These are phyloP conservation scores for Microbotryum lychnidis-dioicae DNA, from an alignment of 1,284 basidiomycete genomes.

Conservation along the genomic window DNA sequence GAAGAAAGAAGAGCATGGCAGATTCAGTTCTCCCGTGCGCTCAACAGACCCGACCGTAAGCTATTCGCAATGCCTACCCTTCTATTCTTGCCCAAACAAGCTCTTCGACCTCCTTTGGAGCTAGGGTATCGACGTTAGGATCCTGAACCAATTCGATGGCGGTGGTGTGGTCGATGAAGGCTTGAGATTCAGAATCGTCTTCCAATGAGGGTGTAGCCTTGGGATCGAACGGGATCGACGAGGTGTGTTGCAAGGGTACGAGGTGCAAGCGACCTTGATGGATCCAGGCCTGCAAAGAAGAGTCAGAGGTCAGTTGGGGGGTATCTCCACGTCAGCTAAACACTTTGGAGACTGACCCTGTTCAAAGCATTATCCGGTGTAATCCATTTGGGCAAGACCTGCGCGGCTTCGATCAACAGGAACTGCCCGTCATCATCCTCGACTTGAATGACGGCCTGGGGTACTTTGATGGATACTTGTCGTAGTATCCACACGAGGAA, in stretches of 20 bases:
- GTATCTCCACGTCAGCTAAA: no score
- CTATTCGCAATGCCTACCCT: constrained; percentile 44
- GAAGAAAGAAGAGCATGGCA: background rate
- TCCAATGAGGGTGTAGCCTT: constrained; percentile 43
- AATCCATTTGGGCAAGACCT: constrained; percentile 81
- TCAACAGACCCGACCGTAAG: background rate
- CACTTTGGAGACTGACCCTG: constrained; percentile 55
- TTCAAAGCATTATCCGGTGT: constrained; percentile 83
- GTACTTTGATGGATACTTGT: constrained; percentile 63
- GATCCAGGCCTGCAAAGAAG: constrained; percentile 70
- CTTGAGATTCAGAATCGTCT: constrained; percentile 39
- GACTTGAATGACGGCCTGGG: constrained; percentile 54
- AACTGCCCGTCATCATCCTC: constrained; percentile 92
- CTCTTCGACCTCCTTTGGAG: constrained; percentile 53
- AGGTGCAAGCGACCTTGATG: constrained; percentile 72
- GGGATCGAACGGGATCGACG: constrained; percentile 48
- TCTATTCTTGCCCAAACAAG: constrained; percentile 58
- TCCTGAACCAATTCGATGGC: constrained; percentile 60
- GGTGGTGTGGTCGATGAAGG: constrained; percentile 53
- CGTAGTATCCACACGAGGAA: constrained; percentile 76
- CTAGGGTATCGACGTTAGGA: constrained; percentile 49
- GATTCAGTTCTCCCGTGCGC: background rate
- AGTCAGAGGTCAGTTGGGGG: constrained; percentile 22
- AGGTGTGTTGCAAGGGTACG: constrained; percentile 65
- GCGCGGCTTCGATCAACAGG: constrained; percentile 90